Evolutionary conservation across 1,139 yeast species (phyloP).

Genomic region (Geotrichum macrosporum): DNA sequence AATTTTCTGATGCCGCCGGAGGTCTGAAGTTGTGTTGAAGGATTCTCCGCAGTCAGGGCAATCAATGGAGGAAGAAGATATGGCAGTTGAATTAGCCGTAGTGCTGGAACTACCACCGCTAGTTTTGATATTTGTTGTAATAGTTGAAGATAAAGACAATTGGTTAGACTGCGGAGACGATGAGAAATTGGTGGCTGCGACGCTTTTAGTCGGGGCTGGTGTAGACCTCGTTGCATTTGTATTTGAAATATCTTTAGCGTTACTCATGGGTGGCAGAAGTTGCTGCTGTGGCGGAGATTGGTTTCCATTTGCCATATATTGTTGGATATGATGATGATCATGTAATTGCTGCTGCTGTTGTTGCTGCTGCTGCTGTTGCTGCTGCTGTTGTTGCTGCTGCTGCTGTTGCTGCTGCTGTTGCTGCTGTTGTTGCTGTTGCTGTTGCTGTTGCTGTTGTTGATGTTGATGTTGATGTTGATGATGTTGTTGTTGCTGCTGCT

Average conservation of each 20-base stretch:
- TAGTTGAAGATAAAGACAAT: not conserved
- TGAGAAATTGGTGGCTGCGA: not conserved
- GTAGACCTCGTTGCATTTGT: not conserved
- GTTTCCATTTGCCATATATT: not conserved
- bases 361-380: constrained; percentile 5
- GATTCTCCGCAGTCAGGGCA: constrained; percentile 26
- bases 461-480: constrained; percentile 7
- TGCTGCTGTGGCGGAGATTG: constrained; percentile 5
- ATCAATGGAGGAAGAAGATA: constrained; percentile 4
- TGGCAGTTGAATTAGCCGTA: constrained; percentile 5
- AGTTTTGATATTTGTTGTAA: no score
- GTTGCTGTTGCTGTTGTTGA: not conserved
- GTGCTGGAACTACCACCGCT: no score
- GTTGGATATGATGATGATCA: constrained; percentile 1
- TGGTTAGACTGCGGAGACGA: not conserved
- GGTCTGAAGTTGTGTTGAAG: constrained; percentile 26
- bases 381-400: constrained; percentile 6
- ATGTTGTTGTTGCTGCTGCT: not conserved
- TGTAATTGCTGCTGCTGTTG: constrained; percentile 4
- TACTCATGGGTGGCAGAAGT: constrained; percentile 8
- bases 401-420: constrained; percentile 7
- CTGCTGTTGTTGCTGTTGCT: constrained; percentile 2
- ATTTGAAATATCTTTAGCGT: not conserved
- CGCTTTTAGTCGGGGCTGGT: not conserved
- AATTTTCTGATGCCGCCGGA: constrained; percentile 30